Conservation (phyloP, 768 basidiomycete genomes). For the Hypholoma sublateritium region DNA sequence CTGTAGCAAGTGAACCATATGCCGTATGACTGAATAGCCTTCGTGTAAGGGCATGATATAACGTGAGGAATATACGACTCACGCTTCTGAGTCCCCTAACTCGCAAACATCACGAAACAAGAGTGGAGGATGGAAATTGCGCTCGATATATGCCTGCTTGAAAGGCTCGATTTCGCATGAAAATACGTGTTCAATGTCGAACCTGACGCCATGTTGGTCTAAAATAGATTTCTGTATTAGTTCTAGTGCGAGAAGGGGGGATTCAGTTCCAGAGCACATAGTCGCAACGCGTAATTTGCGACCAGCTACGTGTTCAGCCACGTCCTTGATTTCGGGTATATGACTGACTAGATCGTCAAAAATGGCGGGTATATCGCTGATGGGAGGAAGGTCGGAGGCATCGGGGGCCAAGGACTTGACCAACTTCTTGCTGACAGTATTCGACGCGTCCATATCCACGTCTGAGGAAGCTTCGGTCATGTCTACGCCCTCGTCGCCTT, state of each 20-base stretch:
- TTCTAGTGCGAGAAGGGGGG: constrained; percentile 86
- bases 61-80: constrained; percentile 27
- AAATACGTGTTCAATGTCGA: constrained; percentile 89
- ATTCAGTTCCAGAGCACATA: constrained; percentile 97
- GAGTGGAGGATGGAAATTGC: constrained; percentile 91
- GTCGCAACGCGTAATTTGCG: constrained; percentile 91
- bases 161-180: constrained; percentile 97
- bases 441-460: constrained; percentile 33
- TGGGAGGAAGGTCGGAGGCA: constrained; percentile 72
- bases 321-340: constrained; percentile 62
- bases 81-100: constrained; percentile 78
- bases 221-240: constrained; percentile 77
- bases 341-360: constrained; percentile 73
- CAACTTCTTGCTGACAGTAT: constrained; percentile 27
- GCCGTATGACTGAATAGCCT: constrained; percentile 75
- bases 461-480: constrained; percentile 31
- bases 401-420: constrained; percentile 49
- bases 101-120: constrained; percentile 95
- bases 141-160: constrained; percentile 96
- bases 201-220: constrained; percentile 58
- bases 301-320: constrained; percentile 67
- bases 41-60: constrained; percentile 2
- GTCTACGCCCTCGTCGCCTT: constrained; percentile 23
- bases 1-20: constrained; percentile 81
- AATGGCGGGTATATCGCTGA: constrained; percentile 67